Percentiles rank a stretch among this genome's conserved stretches.
These are phyloP conservation scores for Nephelium lappaceum DNA, from an alignment of 345 rosid species.

Conservation along the genomic window DNA sequence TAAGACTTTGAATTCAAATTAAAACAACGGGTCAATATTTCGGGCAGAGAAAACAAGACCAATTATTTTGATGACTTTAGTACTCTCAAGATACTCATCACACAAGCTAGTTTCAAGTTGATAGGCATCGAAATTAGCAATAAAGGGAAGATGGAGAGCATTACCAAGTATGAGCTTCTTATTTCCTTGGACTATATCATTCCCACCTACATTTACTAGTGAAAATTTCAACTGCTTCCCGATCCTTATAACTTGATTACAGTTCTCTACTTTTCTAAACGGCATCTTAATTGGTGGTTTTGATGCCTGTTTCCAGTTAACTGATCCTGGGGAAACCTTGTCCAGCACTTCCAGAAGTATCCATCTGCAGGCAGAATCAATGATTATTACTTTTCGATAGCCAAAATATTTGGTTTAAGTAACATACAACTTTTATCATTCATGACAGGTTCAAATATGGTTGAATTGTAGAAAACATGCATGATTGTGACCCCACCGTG, in stretches of 20 bases:
- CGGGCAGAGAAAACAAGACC: neutral
- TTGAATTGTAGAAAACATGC: no score
- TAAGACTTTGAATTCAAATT: neutral
- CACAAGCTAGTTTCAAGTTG: neutral
- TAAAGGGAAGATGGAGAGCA: neutral
- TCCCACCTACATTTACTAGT: constrained; percentile 84
- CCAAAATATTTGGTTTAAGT: neutral
- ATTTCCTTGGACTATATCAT: constrained; percentile 93
- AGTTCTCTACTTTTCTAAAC: constrained; percentile 91
- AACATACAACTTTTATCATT: no score
- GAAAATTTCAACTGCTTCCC: constrained; percentile 81
- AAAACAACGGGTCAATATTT: no score
- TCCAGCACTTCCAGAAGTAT: constrained; percentile 89
- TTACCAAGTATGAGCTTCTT: constrained; percentile 95
- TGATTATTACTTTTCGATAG: constrained; percentile 5
- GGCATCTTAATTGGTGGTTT: constrained; percentile 98
- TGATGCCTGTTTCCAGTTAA: constrained; percentile 90
- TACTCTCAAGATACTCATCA: no score
- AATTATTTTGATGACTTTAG: neutral
- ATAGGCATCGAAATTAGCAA: neutral
- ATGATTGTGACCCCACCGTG: no score
- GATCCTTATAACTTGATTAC: constrained; percentile 86
- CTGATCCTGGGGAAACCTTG: constrained; percentile 78
- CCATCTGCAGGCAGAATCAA: constrained; percentile 59
- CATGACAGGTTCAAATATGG: no score